Conservation (phyloP, 176 grass and related monocot species). For the Pontederia crassipes region DNA sequence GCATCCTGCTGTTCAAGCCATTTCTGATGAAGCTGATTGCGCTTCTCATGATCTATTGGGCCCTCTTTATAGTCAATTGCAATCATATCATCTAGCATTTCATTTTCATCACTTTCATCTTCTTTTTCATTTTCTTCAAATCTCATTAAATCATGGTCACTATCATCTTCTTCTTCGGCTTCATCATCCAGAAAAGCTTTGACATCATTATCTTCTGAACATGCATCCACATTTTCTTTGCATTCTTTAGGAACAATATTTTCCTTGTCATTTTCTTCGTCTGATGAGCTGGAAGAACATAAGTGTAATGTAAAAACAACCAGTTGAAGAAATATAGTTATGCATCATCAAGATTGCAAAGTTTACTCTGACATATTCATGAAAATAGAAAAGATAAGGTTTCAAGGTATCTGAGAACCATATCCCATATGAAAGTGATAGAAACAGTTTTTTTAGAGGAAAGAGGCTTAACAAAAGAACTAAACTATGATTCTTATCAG, state of each 20-base stretch:
- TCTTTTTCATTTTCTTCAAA: slow-evolving; percentile 76
- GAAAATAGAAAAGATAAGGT: no score
- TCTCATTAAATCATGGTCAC: slow-evolving; percentile 76
- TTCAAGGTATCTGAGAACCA: no score
- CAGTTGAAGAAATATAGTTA: no score
- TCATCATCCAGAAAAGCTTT: slow-evolving; percentile 89
- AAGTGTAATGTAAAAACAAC: neutral
- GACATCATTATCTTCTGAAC: slow-evolving; percentile 24
- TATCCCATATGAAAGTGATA: no score
- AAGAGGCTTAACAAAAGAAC: no score
- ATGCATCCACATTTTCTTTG: slow-evolving; percentile 25
- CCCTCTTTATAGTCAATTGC: slow-evolving; percentile 71
- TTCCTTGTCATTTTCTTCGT: slow-evolving; percentile 64
- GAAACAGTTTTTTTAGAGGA: no score
- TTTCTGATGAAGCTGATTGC: slow-evolving; percentile 82
- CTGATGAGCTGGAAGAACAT: slow-evolving; percentile 35
- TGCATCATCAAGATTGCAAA: no score
- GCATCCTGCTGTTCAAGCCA: slow-evolving; percentile 87
- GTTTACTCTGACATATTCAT: no score
- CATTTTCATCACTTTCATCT: slow-evolving; percentile 62
- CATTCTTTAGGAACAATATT: slow-evolving; percentile 30
- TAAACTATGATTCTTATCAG: no score
- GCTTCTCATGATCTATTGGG: slow-evolving; percentile 51
- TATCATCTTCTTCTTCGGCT: slow-evolving; percentile 98
- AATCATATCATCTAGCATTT: slow-evolving; percentile 76